These are phyloP conservation scores for Chaetomiaceae sp. DNA, from an alignment of 2,329 filamentous ascomycete species.

Conservation along the genomic window DNA sequence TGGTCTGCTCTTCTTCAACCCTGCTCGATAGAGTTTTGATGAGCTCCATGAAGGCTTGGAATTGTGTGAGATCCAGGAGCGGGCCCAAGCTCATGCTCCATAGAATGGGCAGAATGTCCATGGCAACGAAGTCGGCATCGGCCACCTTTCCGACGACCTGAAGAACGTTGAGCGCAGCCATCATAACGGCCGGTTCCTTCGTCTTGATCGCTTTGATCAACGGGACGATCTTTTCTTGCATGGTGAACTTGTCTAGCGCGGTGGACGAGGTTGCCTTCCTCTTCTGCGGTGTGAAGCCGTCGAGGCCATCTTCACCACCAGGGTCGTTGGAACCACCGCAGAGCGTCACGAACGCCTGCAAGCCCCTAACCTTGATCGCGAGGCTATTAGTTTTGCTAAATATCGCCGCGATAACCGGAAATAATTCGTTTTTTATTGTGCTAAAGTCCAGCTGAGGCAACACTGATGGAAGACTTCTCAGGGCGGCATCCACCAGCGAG, in stretches of 20 bases:
- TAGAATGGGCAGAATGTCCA: conserved; percentile 82
- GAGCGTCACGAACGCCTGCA: conserved; percentile 85
- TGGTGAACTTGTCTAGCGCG: conserved; percentile 93
- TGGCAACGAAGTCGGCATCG: conserved; percentile 85
- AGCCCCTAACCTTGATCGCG: conserved; percentile 86
- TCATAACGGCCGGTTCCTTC: conserved; percentile 96
- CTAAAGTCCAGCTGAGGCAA: conserved; percentile 89
- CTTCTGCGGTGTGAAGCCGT: conserved; percentile 60
- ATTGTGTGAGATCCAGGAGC: conserved; percentile 79
- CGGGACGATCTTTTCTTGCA: conserved; percentile 95
- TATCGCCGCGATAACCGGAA: conserved; percentile 83
- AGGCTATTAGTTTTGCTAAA: conserved; percentile 92
- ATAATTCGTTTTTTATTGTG: conserved; percentile 94
- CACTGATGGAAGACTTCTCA: conserved; percentile 74
- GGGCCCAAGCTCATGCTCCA: conserved; percentile 93
- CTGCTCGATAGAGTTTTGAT: conserved; percentile 75
- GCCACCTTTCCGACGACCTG: conserved; percentile 75
- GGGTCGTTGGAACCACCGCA: conserved; percentile 68
- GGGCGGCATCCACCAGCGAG: conserved; percentile 77
- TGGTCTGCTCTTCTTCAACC: conserved; percentile 84
- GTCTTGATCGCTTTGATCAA: conserved; percentile 91
- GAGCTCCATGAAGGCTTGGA: conserved; percentile 82
- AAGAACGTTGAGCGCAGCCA: conserved; percentile 82
- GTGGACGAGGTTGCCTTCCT: conserved; percentile 64
- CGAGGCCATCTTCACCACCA: conserved; percentile 64